Percentiles rank a stretch among this genome's conserved stretches.
Evolutionary conservation across 306 rosid genomes (phyloP).

Genomic region (Parietaria judaica): DNA sequence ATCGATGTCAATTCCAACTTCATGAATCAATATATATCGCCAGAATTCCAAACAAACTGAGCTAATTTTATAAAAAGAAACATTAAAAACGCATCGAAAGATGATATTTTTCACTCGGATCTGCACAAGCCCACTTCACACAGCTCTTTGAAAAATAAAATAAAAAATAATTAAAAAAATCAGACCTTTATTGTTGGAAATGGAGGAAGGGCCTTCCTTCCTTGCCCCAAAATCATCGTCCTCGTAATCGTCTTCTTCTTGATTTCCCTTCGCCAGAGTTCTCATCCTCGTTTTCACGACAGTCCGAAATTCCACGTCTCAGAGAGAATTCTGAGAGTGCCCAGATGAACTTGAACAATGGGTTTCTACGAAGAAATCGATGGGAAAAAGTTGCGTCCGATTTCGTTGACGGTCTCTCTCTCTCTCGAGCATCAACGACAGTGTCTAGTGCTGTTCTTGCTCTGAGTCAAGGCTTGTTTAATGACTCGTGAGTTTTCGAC

Average conservation of each 20-base stretch:
- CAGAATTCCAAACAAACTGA: too few relatives aligned
- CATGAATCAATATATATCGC: too few relatives aligned
- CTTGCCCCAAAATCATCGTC: constrained; percentile 62
- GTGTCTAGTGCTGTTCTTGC: background rate
- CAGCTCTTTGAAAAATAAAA: background rate
- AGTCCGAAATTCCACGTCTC: constrained; percentile 1
- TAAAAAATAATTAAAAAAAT: background rate
- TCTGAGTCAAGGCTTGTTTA: background rate
- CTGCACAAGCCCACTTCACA: constrained; percentile 23
- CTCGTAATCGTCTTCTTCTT: constrained; percentile 85
- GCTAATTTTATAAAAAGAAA: background rate
- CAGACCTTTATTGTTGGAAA: constrained; percentile 50
- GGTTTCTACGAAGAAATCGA: background rate
- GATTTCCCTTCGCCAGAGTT: constrained; percentile 58
- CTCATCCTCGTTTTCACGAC: constrained; percentile 45
- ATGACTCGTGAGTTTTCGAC: constrained; percentile 9
- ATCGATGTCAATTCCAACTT: background rate
- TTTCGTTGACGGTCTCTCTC: constrained; percentile 18
- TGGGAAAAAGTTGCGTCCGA: too few relatives aligned
- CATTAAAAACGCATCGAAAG: background rate
- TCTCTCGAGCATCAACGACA: background rate
- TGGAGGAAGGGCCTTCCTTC: constrained; percentile 73
- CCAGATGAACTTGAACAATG: background rate
- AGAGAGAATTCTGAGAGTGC: constrained; percentile 13
- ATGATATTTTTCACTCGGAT: constrained; percentile 30